A percentile compares a stretch with the other conserved stretches of the same genome.
These are phyloP conservation scores for Candida mesenterica DNA, from an alignment of 1,139 yeast species.

Conservation along the genomic window DNA sequence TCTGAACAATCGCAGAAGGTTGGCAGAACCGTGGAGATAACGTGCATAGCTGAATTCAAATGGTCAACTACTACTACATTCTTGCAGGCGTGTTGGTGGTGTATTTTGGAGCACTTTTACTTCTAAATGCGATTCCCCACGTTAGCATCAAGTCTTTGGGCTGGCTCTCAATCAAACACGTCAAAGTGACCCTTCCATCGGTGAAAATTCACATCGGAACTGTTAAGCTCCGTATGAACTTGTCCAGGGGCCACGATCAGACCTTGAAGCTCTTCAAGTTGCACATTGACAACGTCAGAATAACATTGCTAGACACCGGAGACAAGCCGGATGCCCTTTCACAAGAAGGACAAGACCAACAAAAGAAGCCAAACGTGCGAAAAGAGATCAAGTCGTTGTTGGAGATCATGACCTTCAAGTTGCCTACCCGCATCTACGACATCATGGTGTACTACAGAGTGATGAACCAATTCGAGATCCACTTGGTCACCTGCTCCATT, in stretches of 20 bases:
- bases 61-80: background rate
- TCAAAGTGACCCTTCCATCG: constrained; percentile 22
- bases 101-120: constrained; percentile 20
- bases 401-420: constrained; percentile 9
- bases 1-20: too few species aligned
- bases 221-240: constrained; percentile 27
- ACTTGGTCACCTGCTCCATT: constrained; percentile 26
- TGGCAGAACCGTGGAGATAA: too few species aligned
- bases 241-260: constrained; percentile 24
- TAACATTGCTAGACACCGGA: background rate
- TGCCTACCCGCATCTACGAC: constrained; percentile 16
- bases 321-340: too few species aligned
- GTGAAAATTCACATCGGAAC: constrained; percentile 20
- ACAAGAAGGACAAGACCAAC: constrained; percentile 1
- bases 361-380: background rate
- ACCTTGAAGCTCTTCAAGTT: constrained; percentile 33
- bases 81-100: constrained; percentile 6
- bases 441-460: constrained; percentile 15
- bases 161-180: constrained; percentile 33
- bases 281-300: constrained; percentile 26
- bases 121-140: constrained; percentile 34
- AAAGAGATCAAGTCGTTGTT: constrained; percentile 1
- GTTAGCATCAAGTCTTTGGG: constrained; percentile 36
- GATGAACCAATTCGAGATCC: constrained; percentile 33
- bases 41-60: too few species aligned